Evolutionary conservation across 352 stramenopile genomes (phyloP).

Genomic region (Phytopythium chamaehyphon): DNA sequence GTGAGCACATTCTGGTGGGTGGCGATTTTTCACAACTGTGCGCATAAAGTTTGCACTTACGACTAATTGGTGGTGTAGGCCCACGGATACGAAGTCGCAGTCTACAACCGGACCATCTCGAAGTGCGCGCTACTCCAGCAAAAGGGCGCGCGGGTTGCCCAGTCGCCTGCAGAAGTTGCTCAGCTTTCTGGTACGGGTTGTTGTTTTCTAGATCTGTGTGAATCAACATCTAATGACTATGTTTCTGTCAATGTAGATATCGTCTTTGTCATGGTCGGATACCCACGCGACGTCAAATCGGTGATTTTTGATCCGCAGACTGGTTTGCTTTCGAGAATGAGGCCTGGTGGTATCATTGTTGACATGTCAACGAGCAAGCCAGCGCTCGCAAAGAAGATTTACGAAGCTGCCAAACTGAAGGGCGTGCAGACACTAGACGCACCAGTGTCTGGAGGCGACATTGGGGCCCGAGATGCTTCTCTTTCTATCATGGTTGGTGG

Average conservation of each 20-base stretch:
- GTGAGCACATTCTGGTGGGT: constrained; percentile 75
- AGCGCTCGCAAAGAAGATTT: constrained; percentile 87
- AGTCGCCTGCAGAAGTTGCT: constrained; percentile 76
- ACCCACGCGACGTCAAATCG: constrained; percentile 76
- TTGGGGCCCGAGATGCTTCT: constrained; percentile 82
- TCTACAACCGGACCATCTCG: constrained; percentile 80
- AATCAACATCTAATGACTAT: not conserved
- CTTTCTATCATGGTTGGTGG: constrained; percentile 91
- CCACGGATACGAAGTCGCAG: constrained; percentile 79
- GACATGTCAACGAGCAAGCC: constrained; percentile 91
- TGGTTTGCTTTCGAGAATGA: constrained; percentile 66
- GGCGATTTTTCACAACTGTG: not conserved
- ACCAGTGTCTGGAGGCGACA: constrained; percentile 83
- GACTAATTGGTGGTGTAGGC: constrained; percentile 1
- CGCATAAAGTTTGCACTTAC: not conserved
- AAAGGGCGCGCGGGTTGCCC: constrained; percentile 70
- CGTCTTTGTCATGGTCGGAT: constrained; percentile 89
- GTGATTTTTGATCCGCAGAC: constrained; percentile 69
- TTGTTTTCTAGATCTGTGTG: constrained; percentile 1
- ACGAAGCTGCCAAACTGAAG: constrained; percentile 62
- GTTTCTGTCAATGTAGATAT: constrained; percentile 45
- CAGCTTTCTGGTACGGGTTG: constrained; percentile 48
- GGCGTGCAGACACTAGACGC: constrained; percentile 75
- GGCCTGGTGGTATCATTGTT: constrained; percentile 78
- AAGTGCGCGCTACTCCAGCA: constrained; percentile 78